These are phyloP conservation scores for Russula dissimulans DNA, from an alignment of 768 basidiomycete genomes.

Conservation along the genomic window DNA sequence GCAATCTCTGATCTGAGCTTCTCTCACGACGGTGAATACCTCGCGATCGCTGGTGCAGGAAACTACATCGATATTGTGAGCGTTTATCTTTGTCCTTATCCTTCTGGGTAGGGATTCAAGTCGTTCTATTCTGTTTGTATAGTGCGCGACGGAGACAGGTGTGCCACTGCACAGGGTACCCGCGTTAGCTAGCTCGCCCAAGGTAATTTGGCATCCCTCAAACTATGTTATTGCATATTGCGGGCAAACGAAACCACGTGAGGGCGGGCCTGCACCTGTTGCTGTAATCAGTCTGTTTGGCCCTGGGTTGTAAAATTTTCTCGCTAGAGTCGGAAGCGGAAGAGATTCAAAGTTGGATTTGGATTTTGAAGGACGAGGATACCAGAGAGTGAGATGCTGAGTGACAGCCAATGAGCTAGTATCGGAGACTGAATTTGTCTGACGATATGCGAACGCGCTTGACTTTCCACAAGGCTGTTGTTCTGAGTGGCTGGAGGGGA, in stretches of 20 bases:
- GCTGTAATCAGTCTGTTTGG: conserved; percentile 72
- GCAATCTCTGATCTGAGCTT: conserved; percentile 68
- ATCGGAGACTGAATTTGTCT: no score
- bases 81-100: neutral
- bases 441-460: no score
- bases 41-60: conserved; percentile 67
- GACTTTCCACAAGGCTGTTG: no score
- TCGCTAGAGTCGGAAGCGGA: no score
- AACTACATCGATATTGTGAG: conserved; percentile 69
- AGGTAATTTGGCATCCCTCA: conserved; percentile 76
- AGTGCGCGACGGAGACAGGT: conserved; percentile 77
- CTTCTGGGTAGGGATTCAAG: neutral
- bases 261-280: conserved; percentile 55
- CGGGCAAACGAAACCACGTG: conserved; percentile 59
- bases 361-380: no score
- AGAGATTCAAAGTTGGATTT: neutral
- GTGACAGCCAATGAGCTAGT: no score
- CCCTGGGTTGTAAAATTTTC: conserved; percentile 27
- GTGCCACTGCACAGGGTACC: conserved; percentile 69
- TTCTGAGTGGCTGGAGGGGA: no score
- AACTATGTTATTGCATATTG: conserved; percentile 77
- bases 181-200: conserved; percentile 59
- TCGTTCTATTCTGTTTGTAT: neutral
- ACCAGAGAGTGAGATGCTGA: no score
- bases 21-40: conserved; percentile 75